phyloP scores from a whole-genome alignment of 345 rosid species.

The Syzygium oleosum region DNA sequence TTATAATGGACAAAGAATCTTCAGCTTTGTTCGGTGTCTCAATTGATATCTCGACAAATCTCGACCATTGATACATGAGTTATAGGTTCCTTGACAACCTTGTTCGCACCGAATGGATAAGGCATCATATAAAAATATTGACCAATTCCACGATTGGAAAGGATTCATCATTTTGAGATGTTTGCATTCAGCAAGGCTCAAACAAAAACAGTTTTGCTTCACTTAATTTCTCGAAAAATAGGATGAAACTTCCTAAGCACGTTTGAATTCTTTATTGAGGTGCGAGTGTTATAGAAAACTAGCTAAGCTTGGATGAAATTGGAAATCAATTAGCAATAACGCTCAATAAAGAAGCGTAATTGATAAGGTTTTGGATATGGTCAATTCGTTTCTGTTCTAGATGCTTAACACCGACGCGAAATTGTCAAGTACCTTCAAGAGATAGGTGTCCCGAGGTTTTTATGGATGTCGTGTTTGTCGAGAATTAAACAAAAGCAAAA shows the following conservation, averaged over 20 bases:
- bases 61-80: neutral
- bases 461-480: neutral
- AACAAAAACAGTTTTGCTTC: too few species aligned
- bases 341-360: too few species aligned
- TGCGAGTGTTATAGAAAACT: too few species aligned
- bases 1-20: neutral
- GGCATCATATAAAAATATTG: neutral
- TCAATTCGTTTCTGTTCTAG: neutral
- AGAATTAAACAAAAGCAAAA: neutral
- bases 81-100: neutral
- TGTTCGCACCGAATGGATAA: neutral
- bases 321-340: too few species aligned
- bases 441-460: neutral
- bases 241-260: too few species aligned
- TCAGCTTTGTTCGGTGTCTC: accelerated
- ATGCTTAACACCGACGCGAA: neutral
- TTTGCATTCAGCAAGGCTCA: too few species aligned
- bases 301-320: too few species aligned
- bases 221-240: too few species aligned
- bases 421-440: neutral
- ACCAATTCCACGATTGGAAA: neutral
- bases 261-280: too few species aligned
- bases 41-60: neutral
- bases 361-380: neutral
- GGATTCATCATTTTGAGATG: neutral